phyloP scores from a whole-genome alignment of 2,329 filamentous ascomycete species.

The Colletotrichum destructivum region DNA sequence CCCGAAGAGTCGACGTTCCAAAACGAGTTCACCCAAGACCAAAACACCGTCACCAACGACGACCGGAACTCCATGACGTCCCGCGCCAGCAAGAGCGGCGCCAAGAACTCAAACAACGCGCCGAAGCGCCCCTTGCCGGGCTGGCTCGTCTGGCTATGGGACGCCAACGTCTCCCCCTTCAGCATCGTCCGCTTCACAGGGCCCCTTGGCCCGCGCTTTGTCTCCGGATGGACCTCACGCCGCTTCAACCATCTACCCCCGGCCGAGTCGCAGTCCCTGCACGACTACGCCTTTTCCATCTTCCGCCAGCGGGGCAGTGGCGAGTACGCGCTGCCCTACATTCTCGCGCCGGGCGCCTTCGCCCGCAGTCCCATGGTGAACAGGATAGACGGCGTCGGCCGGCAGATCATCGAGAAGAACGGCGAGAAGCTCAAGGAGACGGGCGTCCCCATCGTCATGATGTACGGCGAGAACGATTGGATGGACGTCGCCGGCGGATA shows the following conservation, averaged over 20 bases:
- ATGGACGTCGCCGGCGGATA: conserved; percentile 94
- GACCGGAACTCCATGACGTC: conserved; percentile 50
- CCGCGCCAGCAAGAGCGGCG: conserved; percentile 53
- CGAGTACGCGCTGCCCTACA: conserved; percentile 93
- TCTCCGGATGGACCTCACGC: conserved; percentile 94
- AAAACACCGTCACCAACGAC: conserved; percentile 66
- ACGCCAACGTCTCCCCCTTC: conserved; percentile 96
- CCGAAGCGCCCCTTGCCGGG: conserved; percentile 76
- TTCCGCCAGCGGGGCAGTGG: conserved; percentile 94
- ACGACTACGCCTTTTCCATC: conserved; percentile 94
- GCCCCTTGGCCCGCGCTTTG: conserved; percentile 89
- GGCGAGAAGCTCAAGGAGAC: conserved; percentile 61
- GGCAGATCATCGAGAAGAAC: conserved; percentile 68
- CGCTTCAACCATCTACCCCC: conserved; percentile 90
- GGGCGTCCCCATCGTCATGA: conserved; percentile 87
- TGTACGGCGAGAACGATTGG: conserved; percentile 99
- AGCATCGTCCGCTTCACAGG: conserved; percentile 90
- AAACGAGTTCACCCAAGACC: conserved; percentile 86
- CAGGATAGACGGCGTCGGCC: conserved; percentile 87
- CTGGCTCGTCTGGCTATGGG: conserved; percentile 96
- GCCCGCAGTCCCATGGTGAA: conserved; percentile 90
- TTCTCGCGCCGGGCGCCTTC: conserved; percentile 94
- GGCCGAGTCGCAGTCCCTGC: conserved; percentile 85
- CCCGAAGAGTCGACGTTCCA: conserved; percentile 80
- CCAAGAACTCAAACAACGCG: conserved; percentile 53